Evolutionary conservation across 2,329 filamentous ascomycete species (phyloP).

Genomic region (Pseudophaeomoniella oleicola): DNA sequence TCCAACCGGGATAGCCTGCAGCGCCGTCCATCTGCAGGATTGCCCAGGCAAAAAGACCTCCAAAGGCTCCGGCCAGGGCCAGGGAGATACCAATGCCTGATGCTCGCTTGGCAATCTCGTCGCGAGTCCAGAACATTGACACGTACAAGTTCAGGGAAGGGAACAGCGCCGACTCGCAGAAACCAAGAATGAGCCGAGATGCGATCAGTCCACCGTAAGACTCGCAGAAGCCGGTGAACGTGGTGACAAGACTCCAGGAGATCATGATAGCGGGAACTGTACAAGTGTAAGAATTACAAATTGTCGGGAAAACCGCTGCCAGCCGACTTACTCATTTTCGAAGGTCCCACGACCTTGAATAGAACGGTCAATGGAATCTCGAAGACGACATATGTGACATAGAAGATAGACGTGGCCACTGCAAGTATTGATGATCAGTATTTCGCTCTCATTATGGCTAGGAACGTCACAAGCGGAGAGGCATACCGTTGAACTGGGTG

Average conservation of each 20-base stretch:
- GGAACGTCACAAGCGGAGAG: no score
- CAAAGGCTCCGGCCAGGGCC: conserved; percentile 31
- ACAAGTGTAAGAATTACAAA: no score
- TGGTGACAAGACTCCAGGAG: no score
- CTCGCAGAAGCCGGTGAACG: conserved; percentile 4
- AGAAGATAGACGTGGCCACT: no score
- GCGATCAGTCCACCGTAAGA: conserved; percentile 2
- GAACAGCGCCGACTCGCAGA: neutral
- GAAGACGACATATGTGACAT: neutral
- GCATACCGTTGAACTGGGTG: no score
- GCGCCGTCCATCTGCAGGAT: conserved; percentile 4
- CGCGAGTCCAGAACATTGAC: conserved; percentile 19
- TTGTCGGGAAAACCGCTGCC: no score
- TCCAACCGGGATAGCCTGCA: conserved; percentile 24
- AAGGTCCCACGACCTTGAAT: neutral
- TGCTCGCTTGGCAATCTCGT: conserved; percentile 23
- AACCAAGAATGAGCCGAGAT: neutral
- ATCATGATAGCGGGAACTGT: no score
- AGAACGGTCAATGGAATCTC: neutral
- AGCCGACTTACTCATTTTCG: no score
- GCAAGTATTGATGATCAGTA: no score
- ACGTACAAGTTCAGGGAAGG: conserved; percentile 20
- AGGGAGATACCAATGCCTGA: conserved; percentile 19
- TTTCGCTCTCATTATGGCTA: no score
- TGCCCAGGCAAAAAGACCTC: conserved; percentile 5